Evolutionary conservation across 257 asterid species (phyloP), one percentile per base, ranked within the genome.

Genomic region (Paraleonurus japonicus): DNA sequence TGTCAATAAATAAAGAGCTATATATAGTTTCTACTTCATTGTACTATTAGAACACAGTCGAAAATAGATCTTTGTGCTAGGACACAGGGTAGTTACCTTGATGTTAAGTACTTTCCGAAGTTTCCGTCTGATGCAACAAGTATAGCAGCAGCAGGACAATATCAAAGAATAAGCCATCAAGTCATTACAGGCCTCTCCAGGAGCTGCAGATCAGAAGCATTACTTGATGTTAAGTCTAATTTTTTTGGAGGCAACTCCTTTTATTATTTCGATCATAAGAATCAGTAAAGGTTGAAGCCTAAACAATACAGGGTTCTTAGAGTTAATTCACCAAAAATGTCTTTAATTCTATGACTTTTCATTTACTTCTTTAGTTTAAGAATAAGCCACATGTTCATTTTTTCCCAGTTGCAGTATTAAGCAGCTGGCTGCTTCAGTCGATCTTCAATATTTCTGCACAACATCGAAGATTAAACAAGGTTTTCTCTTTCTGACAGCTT

Each of bases 141-240:
- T 92, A 67, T 92, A 89, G 81, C 98, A 92, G 82, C 98, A 92
- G 86, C 98, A 92, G 63, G 96, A 89, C 33, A 92, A 62, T 82
- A 92, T 76, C 79, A 92, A 80, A 26, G 98, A 87, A 79, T 92
- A 92, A 61, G 98, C 95, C 95, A 92, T 81, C 76, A 92, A 79
- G 80, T 92, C 96, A 64, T 92, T 92, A 79, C 96, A 92, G 55
- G 90, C 82, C 78, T 86, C 96, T 26, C 87, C 90, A 22, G 96
- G 78, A 79, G 98, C 98, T 92, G 89, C 86, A 79, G 33, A 28
- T 37, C 50, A 71, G 27, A 84, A 79, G 74, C 73, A 76, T 33
- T 70, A 62, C 23, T 47, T 47, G 66, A 9, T 8, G 4, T 43
- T 13, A 43, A 43, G 17, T 43, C 51, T 43, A 43, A 4, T 43